Evolutionary conservation across 2,329 filamentous ascomycete genomes (phyloP), one percentile per base, ranked within the genome.

Genomic region (Alternaria hordeiaustralica): DNA sequence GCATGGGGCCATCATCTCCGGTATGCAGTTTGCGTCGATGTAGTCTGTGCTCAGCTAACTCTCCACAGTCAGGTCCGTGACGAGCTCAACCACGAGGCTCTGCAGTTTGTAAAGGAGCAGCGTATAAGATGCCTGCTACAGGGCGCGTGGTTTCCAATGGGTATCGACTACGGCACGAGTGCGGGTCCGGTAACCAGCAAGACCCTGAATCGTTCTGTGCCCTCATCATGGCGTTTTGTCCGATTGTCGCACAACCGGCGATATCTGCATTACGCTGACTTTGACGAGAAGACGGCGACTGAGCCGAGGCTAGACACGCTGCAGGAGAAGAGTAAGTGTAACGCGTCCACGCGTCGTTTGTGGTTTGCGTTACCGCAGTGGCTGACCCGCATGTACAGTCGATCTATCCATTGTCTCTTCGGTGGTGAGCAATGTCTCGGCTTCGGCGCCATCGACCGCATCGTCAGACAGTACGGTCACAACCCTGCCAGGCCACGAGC

Each of bases 101-200:
- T 97, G 58, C 93, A 97, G 74, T 99, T 99, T 75, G 92, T 98
- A 80, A 97, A 97, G 80, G 96, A 99, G 82, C 96, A 99, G 80
- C 89, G 96, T 41, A 92, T 98, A 65, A 88, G 96, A 58, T 97
- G 94, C 76, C 84, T 99, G 43, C 86, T 98, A 5, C 87, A 93
- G 70, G 96, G 96, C 7, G 90, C 92, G 10, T 99, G 96, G 96
- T 99, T 98, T 70, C 85, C 87, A 4, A 81, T 82, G 50, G 79
- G 82, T 78, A 83, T 77, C 81, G 86, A 79, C 79, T 86, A 81
- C 69, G 82, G 79, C 74, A 80, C 75, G 76, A 87, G 84, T 68
- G 82, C 70, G 72, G 84, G 79, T 56, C 78, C 76, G 66, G 81
- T 76, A 65, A 82, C 75, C 63, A 81, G 79, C 74, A 79, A 81